Percentiles rank a stretch among this genome's conserved stretches.
phyloP scores from a whole-genome alignment of 306 rosid genomes.

The Hippophae rhamnoides region DNA sequence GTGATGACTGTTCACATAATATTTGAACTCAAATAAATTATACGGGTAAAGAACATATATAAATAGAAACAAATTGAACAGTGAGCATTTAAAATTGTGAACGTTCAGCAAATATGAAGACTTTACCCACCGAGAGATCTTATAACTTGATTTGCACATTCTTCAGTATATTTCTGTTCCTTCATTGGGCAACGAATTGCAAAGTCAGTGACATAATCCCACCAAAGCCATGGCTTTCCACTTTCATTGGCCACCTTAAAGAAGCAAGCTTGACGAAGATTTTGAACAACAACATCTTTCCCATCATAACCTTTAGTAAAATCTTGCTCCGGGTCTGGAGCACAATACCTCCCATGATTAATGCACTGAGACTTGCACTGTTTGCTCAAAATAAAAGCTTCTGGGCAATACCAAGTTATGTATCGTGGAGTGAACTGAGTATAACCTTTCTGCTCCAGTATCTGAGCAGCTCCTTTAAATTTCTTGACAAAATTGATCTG shows the following conservation, averaged over 20 bases:
- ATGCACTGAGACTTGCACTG: conserved; percentile 92
- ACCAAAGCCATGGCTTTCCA: conserved; percentile 97
- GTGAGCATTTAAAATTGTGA: conserved; percentile 4
- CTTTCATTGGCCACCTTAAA: conserved; percentile 82
- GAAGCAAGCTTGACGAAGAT: conserved; percentile 89
- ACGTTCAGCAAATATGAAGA: conserved; percentile 8
- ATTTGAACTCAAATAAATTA: neutral
- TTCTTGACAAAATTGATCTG: conserved; percentile 64
- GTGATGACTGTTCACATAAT: neutral
- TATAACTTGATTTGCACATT: conserved; percentile 78
- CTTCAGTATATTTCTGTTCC: conserved; percentile 52
- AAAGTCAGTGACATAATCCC: conserved; percentile 93
- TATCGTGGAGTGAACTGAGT: conserved; percentile 86
- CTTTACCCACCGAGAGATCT: conserved; percentile 66
- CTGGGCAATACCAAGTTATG: conserved; percentile 94
- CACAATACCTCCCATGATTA: conserved; percentile 85
- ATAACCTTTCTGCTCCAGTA: conserved; percentile 75
- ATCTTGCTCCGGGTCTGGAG: conserved; percentile 97
- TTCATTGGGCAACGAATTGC: conserved; percentile 94
- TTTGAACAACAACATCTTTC: conserved; percentile 85
- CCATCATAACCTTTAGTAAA: conserved; percentile 89
- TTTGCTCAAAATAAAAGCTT: conserved; percentile 58
- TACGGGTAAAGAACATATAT: neutral
- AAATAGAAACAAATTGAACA: neutral
- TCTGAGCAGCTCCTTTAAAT: conserved; percentile 88